Conservation (phyloP, 495 filamentous ascomycete species). For the Podospora appendiculata region DNA sequence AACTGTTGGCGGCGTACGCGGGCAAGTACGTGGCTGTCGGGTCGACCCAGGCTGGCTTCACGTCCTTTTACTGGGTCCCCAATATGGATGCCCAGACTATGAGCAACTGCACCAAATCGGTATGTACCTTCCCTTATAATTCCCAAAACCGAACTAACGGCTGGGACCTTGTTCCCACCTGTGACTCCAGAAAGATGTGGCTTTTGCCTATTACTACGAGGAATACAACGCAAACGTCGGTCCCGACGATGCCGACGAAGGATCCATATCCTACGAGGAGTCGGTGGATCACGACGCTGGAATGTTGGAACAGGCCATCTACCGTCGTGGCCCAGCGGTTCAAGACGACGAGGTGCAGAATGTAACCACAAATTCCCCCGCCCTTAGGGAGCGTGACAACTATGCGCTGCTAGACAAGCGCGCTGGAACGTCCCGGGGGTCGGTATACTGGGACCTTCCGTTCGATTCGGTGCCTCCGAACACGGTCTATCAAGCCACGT, state of each 20-base stretch:
- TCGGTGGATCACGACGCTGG: no score
- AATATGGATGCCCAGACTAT: not conserved
- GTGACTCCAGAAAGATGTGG: not conserved
- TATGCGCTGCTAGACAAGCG: not conserved
- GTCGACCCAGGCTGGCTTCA: not conserved
- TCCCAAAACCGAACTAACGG: not conserved
- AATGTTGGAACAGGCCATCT: no score
- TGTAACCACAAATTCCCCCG: not conserved
- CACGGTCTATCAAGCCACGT: no score
- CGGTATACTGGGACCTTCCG: no score
- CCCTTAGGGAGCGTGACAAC: not conserved
- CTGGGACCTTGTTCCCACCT: no score
- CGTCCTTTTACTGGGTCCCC: not conserved
- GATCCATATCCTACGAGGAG: no score
- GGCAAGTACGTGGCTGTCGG: not conserved
- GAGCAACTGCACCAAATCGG: not conserved
- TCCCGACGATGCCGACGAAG: not conserved
- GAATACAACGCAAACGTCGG: not conserved
- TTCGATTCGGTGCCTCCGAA: no score
- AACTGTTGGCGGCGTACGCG: not conserved
- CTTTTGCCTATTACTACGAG: not conserved
- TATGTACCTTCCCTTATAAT: not conserved
- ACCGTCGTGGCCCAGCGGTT: no score
- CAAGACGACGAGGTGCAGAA: not conserved
- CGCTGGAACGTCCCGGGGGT: not conserved